Percentiles rank a stretch among this genome's conserved stretches.
These are phyloP conservation scores for Aspergillus jensenii DNA, from an alignment of 2,329 filamentous ascomycete genomes.

Conservation along the genomic window DNA sequence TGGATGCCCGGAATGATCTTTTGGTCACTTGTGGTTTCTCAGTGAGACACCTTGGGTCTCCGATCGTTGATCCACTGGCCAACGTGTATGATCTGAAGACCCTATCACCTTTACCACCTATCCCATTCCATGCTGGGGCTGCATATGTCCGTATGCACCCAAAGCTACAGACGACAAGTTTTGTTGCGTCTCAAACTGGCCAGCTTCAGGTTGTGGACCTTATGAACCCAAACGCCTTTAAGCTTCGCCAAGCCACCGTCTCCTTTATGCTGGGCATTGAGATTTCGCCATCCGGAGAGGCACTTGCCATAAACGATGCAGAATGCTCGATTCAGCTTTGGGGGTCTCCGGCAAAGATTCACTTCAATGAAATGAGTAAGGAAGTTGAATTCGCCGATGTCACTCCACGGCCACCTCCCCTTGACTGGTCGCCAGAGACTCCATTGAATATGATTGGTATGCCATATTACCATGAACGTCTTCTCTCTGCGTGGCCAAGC, in stretches of 20 bases:
- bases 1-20: slow-evolving; percentile 95
- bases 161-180: slow-evolving; percentile 88
- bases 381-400: slow-evolving; percentile 76
- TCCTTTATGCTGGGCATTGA: slow-evolving; percentile 78
- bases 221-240: slow-evolving; percentile 87
- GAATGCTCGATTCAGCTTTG: slow-evolving; percentile 80
- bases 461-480: slow-evolving; percentile 85
- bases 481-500: slow-evolving; percentile 87
- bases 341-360: slow-evolving; percentile 82
- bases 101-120: slow-evolving; percentile 80
- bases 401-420: slow-evolving; percentile 58
- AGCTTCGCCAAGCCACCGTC: slow-evolving; percentile 78
- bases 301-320: slow-evolving; percentile 75
- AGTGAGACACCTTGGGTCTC: slow-evolving; percentile 72
- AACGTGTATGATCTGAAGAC: slow-evolving; percentile 96
- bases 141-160: slow-evolving; percentile 97
- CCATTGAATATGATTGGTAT: slow-evolving; percentile 85
- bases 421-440: slow-evolving; percentile 72
- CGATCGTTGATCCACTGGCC: slow-evolving; percentile 86
- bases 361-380: slow-evolving; percentile 79
- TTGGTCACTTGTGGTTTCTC: slow-evolving; percentile 95
- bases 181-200: slow-evolving; percentile 87
- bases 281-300: slow-evolving; percentile 83
- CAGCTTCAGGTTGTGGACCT: slow-evolving; percentile 96
- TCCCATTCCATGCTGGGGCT: slow-evolving; percentile 87